Base-by-base conservation (phyloP, 2,329 filamentous ascomycete genomes). In the Aplosporella prunicola region DNA sequence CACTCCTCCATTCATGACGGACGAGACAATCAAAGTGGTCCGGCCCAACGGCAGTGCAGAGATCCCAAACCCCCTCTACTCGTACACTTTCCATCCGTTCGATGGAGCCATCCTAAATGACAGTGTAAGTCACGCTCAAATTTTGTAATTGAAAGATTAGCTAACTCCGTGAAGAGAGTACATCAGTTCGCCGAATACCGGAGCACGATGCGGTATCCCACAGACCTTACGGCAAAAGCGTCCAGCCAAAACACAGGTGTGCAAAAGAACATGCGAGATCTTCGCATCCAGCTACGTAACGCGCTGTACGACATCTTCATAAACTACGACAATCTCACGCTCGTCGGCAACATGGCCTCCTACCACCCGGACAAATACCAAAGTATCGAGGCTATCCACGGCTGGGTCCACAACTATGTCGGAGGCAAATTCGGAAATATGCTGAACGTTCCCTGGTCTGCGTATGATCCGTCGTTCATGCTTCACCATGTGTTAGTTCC, bases 381-480 rank as follows among this genome's bases (percentile, higher is more conserved):
- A 52, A 83, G 78, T 9, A 42, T 71, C 3, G 68, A 71, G 42
- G 56, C 56, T 16, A 46, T 71, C 15, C 68, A 71, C 45, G 66
- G 67, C 46, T 55, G 51, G 20, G 60, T 70, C 22, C 68, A 71
- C 44, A 69, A 69, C 20, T 65, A 71, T 32, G 66, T 71, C 3
- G 82, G 72, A 20, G 61, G 71, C 36, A 56, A 61, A 41, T 68
- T 69, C 23, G 78, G 79, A 2, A 45, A 59, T 39, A 56, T 60
- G 56, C 46, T 45, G 82, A 74, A 74, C 71, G 27, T 81, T 74
- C 55, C 75, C 78, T 80, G 81, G 47, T 82, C 83, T 2, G 74
- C 80, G 0, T 93, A 85, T 52, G 85, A 93, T 51, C 84, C 84
- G 0, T 63, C 84, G 9, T 88, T 89, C 58, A 83, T 80, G 60